A percentile compares a stretch with the other conserved stretches of the same genome.
These are phyloP conservation scores for Wickerhamiella hasegawae DNA, from an alignment of 805 yeast genomes.

Conservation along the genomic window DNA sequence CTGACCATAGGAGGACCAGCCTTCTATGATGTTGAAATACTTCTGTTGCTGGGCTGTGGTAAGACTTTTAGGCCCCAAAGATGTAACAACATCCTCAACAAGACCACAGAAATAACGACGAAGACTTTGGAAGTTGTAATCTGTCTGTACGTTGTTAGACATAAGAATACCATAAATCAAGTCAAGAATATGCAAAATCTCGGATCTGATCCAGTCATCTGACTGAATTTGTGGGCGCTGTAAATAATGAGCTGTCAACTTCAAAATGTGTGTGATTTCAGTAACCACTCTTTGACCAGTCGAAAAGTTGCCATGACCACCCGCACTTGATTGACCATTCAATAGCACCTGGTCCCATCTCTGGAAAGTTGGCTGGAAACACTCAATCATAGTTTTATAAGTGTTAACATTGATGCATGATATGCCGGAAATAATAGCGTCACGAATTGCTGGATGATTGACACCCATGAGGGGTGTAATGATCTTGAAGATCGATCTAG, in stretches of 20 bases:
- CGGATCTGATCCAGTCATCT: conserved; percentile 56
- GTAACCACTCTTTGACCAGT: conserved; percentile 31
- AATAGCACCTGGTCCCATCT: conserved; percentile 9
- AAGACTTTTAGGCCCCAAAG: conserved; percentile 13
- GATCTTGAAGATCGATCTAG: conserved; percentile 75
- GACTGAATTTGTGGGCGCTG: conserved; percentile 30
- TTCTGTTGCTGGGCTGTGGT: conserved; percentile 26
- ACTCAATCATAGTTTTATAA: conserved; percentile 65
- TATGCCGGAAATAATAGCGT: conserved; percentile 77
- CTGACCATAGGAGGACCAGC: conserved; percentile 90
- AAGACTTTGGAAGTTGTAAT: conserved; percentile 40
- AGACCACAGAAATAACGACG: conserved; percentile 75
- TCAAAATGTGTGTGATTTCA: conserved; percentile 63
- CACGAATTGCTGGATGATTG: conserved; percentile 52
- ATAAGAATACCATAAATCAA: conserved; percentile 10
- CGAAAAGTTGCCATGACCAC: not conserved
- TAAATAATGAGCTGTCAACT: conserved; percentile 50
- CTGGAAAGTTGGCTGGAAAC: conserved; percentile 43
- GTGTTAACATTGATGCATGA: conserved; percentile 84
- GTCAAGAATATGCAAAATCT: conserved; percentile 28
- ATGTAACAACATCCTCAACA: conserved; percentile 50
- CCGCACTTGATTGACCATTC: conserved; percentile 9
- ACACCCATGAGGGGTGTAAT: conserved; percentile 67
- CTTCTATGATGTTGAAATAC: conserved; percentile 67
- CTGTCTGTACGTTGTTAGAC: conserved; percentile 37